These are phyloP conservation scores for Sedum album DNA, from an alignment of 164 flowering plant genomes.

Conservation along the genomic window DNA sequence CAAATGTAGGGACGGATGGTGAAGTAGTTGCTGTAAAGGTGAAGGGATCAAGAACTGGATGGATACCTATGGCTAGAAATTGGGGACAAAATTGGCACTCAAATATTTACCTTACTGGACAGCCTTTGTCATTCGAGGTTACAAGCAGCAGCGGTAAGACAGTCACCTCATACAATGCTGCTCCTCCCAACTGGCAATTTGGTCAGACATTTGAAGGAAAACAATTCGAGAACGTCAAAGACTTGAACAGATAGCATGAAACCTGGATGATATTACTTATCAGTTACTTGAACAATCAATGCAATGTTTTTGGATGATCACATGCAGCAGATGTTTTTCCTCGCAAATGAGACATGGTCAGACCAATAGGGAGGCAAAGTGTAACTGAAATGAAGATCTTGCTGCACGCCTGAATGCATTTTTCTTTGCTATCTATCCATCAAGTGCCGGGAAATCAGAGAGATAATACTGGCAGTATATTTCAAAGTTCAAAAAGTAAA, in stretches of 20 bases:
- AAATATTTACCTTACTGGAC: constrained; percentile 42
- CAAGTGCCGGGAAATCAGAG: no score
- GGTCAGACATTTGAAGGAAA: constrained; percentile 77
- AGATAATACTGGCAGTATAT: no score
- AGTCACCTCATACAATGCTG: constrained; percentile 55
- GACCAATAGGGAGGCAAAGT: no score
- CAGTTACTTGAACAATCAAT: not conserved
- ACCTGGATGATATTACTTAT: not conserved
- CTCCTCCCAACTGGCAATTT: constrained; percentile 61
- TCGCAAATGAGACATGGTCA: no score
- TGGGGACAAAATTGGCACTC: constrained; percentile 92
- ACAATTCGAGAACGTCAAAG: constrained; percentile 17
- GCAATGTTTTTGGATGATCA: not conserved
- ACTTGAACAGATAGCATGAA: not conserved
- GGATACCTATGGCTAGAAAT: constrained; percentile 82
- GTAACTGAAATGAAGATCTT: no score
- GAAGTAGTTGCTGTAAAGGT: constrained; percentile 64
- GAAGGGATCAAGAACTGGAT: constrained; percentile 78
- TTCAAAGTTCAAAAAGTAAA: no score
- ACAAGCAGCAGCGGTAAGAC: constrained; percentile 45
- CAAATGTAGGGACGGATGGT: constrained; percentile 68
- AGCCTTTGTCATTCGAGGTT: constrained; percentile 69
- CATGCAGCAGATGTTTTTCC: no score
- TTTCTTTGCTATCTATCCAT: no score
- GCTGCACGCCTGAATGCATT: no score